A percentile compares a stretch with the other conserved stretches of the same genome.
Conservation (phyloP, 176 grass and related monocot species). For the Canna indica region DNA sequence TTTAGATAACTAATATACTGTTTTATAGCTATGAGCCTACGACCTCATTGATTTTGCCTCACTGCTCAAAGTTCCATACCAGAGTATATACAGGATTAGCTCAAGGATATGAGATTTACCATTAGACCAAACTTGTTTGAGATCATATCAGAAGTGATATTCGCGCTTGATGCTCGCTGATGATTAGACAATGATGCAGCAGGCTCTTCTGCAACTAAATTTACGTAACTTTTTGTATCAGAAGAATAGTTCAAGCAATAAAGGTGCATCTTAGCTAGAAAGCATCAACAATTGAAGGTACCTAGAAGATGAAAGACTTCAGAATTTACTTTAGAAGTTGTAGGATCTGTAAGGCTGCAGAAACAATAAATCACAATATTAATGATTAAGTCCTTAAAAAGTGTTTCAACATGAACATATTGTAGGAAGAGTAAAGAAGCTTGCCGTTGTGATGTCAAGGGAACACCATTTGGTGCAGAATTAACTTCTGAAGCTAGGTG, state of each 20-base stretch:
- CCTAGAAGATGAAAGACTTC: constrained; percentile 49
- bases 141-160: constrained; percentile 21
- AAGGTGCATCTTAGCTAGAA: not conserved
- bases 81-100: too few relatives aligned
- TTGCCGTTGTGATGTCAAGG: constrained; percentile 36
- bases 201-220: constrained; percentile 40
- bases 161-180: constrained; percentile 21
- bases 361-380: not conserved
- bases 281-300: constrained; percentile 17
- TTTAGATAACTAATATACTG: too few relatives aligned
- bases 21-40: too few relatives aligned
- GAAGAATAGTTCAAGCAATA: not conserved
- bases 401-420: constrained; percentile 9
- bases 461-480: constrained; percentile 34
- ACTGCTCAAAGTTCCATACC: too few relatives aligned
- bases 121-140: constrained; percentile 27
- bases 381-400: not conserved
- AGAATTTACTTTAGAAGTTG: constrained; percentile 41
- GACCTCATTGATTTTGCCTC: too few relatives aligned
- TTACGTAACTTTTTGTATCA: constrained; percentile 4
- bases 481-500: constrained; percentile 73
- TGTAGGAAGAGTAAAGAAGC: constrained; percentile 1
- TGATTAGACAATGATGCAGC: constrained; percentile 22
- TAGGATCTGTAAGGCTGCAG: constrained; percentile 51
- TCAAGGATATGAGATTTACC: constrained; percentile 39